phyloP scores from a whole-genome alignment of 2,329 filamentous ascomycete genomes.

The Stagonosporopsis vannaccii region DNA sequence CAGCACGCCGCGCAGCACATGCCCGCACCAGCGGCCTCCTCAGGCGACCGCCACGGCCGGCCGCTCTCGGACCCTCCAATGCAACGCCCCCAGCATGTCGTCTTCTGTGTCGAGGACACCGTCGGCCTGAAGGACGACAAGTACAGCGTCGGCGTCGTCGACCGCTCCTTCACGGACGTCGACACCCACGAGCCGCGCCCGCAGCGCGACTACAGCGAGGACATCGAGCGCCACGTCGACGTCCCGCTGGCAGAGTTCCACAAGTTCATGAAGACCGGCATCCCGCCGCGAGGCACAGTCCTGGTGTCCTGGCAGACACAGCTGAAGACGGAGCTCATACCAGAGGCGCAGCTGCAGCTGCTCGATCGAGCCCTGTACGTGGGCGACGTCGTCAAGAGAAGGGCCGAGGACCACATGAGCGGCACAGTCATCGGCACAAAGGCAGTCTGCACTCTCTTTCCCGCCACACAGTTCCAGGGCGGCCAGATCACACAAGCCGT shows the following conservation, averaged over 20 bases:
- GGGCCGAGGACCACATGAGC: conserved; percentile 57
- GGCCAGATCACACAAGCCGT: conserved; percentile 31
- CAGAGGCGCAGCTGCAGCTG: conserved; percentile 55
- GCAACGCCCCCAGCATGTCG: conserved; percentile 31
- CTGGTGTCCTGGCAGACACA: conserved; percentile 58
- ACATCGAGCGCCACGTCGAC: conserved; percentile 46
- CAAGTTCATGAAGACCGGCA: conserved; percentile 52
- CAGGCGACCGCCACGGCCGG: neutral
- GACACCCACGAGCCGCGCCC: conserved; percentile 57
- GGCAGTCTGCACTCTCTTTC: conserved; percentile 56
- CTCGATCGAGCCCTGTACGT: conserved; percentile 63
- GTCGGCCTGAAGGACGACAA: conserved; percentile 50
- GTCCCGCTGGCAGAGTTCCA: conserved; percentile 44
- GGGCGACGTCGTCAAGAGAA: conserved; percentile 63
- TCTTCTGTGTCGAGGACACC: conserved; percentile 53
- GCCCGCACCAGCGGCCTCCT: neutral
- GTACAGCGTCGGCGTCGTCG: conserved; percentile 54
- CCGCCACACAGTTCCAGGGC: conserved; percentile 37
- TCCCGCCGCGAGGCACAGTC: conserved; percentile 61
- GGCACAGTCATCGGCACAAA: conserved; percentile 62
- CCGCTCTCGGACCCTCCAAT: conserved; percentile 11
- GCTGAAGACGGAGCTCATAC: conserved; percentile 51
- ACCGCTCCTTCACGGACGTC: conserved; percentile 53
- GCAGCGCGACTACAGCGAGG: conserved; percentile 48
- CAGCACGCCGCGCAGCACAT: neutral